Evolutionary conservation across 768 basidiomycete genomes (phyloP).

Genomic region (Suillus tomentosus): DNA sequence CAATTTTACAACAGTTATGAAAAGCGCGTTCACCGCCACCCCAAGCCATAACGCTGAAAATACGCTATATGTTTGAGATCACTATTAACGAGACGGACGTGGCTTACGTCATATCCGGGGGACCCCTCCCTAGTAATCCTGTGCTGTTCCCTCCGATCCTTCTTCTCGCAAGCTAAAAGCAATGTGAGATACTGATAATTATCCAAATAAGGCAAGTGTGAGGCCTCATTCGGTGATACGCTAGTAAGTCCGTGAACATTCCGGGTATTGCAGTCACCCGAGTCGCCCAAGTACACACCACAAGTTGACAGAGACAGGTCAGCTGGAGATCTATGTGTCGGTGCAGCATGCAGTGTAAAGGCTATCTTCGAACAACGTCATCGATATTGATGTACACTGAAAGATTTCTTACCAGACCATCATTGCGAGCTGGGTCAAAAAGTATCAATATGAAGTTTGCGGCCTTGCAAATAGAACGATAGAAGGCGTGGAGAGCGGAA

Average conservation of each 20-base stretch:
- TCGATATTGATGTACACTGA: not conserved
- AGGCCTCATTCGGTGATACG: not conserved
- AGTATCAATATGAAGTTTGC: no score
- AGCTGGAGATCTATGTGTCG: not conserved
- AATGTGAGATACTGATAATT: not conserved
- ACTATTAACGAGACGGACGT: slow-evolving; percentile 14
- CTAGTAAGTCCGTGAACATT: slow-evolving; percentile 1
- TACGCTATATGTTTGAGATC: slow-evolving; percentile 15
- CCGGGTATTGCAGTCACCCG: slow-evolving; percentile 7
- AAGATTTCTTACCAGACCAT: not conserved
- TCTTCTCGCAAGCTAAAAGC: not conserved
- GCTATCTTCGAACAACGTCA: not conserved
- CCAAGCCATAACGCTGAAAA: slow-evolving; percentile 28
- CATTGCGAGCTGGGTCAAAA: not conserved
- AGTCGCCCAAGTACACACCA: not conserved
- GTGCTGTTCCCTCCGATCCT: slow-evolving; percentile 17
- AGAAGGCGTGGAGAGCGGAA: not conserved
- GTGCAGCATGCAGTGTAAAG: not conserved
- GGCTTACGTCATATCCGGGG: slow-evolving; percentile 26
- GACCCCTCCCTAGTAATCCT: slow-evolving; percentile 22
- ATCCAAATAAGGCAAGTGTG: not conserved
- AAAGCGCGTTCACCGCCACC: slow-evolving; percentile 36
- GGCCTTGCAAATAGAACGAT: not conserved
- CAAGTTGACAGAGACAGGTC: not conserved
- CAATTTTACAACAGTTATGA: slow-evolving; percentile 18